Evolutionary conservation across 2,329 filamentous ascomycete genomes (phyloP).

Genomic region (Clathrospora elynae): DNA sequence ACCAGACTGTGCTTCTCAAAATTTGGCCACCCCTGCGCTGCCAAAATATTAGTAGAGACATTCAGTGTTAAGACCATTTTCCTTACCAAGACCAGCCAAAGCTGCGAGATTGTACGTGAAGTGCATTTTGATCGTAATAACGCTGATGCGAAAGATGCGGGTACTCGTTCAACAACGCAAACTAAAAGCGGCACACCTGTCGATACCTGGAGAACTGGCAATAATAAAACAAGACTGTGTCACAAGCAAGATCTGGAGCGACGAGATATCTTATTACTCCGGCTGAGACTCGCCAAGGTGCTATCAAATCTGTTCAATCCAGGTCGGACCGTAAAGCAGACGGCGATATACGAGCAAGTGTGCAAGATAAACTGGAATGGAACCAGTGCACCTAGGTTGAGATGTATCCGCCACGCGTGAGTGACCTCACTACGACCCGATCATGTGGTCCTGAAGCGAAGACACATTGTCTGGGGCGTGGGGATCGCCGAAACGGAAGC

Average conservation of each 20-base stretch:
- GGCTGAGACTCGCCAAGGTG: conserved; percentile 31
- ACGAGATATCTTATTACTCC: conserved; percentile 32
- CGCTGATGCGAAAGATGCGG: background rate
- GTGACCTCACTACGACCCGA: conserved; percentile 29
- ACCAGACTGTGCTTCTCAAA: conserved; percentile 4
- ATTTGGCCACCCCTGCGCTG: conserved; percentile 27
- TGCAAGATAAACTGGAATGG: conserved; percentile 34
- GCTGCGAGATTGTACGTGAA: conserved; percentile 21
- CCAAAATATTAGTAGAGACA: background rate
- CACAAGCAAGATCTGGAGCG: conserved; percentile 19
- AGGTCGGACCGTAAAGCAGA: conserved; percentile 25
- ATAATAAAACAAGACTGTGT: conserved; percentile 14
- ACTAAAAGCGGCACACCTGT: conserved; percentile 11
- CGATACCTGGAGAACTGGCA: conserved; percentile 4
- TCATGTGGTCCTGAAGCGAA: conserved; percentile 18
- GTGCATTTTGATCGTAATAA: conserved; percentile 25
- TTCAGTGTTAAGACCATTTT: background rate
- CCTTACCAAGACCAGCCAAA: conserved; percentile 29
- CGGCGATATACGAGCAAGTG: conserved; percentile 32
- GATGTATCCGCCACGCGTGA: conserved; percentile 31
- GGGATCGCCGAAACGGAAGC: conserved; percentile 11
- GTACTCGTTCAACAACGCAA: conserved; percentile 14
- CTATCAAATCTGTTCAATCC: conserved; percentile 27
- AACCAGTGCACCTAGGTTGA: conserved; percentile 20
- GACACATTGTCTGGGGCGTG: conserved; percentile 13